These are phyloP conservation scores for Paradendryphiella salina DNA, from an alignment of 2,329 filamentous ascomycete genomes.

Conservation along the genomic window DNA sequence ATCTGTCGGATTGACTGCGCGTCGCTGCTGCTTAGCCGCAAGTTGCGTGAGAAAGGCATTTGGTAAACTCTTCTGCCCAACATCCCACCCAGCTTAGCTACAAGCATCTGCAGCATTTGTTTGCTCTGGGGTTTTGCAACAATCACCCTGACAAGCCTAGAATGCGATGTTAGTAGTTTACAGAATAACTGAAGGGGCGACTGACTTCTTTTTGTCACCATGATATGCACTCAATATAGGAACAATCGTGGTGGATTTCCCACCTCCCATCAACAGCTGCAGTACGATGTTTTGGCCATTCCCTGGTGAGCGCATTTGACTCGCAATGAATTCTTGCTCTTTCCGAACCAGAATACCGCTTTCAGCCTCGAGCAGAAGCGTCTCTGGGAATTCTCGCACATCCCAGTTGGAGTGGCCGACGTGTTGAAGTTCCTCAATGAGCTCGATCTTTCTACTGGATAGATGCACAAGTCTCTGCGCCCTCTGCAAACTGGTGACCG, in stretches of 20 bases:
- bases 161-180: not conserved
- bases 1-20: constrained; percentile 47
- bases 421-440: constrained; percentile 50
- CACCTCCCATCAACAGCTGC: constrained; percentile 45
- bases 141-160: constrained; percentile 60
- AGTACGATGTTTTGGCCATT: constrained; percentile 31
- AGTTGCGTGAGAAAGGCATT: constrained; percentile 61
- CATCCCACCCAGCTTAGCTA: constrained; percentile 60
- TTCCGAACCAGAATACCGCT: constrained; percentile 63
- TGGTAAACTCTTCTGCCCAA: constrained; percentile 59
- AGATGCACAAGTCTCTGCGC: constrained; percentile 30
- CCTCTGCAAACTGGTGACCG: constrained; percentile 37
- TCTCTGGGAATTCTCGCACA: constrained; percentile 59
- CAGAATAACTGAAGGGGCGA: not conserved
- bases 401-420: constrained; percentile 61
- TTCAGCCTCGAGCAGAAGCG: constrained; percentile 67
- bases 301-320: constrained; percentile 54
- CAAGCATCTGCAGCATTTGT: constrained; percentile 63
- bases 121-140: constrained; percentile 64
- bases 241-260: constrained; percentile 40
- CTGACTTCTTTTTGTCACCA: constrained; percentile 51
- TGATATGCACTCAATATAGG: constrained; percentile 47
- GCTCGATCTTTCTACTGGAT: constrained; percentile 19
- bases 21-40: constrained; percentile 42
- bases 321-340: constrained; percentile 62